phyloP scores from a whole-genome alignment of 495 filamentous ascomycete species.

The Daldinia caldariorum region DNA sequence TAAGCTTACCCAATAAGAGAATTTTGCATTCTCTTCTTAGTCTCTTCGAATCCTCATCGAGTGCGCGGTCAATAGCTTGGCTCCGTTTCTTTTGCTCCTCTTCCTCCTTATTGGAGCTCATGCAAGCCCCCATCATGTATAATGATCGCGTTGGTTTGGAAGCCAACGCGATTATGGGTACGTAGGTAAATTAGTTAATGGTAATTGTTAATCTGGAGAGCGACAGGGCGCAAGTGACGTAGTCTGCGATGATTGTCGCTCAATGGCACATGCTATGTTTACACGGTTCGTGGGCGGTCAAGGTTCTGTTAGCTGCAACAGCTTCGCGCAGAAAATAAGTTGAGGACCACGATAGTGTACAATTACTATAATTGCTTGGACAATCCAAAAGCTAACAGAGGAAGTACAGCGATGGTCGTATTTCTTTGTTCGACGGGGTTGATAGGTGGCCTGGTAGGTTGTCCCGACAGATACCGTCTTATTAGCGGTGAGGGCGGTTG shows the following conservation, averaged over 20 bases:
- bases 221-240: conserved; percentile 2
- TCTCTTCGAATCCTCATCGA: conserved; percentile 91
- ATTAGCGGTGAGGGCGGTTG: not conserved
- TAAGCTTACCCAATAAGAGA: conserved; percentile 80
- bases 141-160: conserved; percentile 12
- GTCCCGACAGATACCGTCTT: not conserved
- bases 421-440: conserved; percentile 28
- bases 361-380: conserved; percentile 4
- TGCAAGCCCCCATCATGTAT: conserved; percentile 85
- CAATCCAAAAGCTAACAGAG: not conserved
- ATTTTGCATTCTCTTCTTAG: conserved; percentile 99
- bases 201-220: not conserved
- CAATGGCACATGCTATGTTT: conserved; percentile 31
- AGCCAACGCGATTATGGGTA: conserved; percentile 15
- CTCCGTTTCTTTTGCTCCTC: conserved; percentile 93
- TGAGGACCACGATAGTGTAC: not conserved
- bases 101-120: conserved; percentile 82
- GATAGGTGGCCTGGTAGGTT: not conserved
- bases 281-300: not conserved
- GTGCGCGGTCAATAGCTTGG: conserved; percentile 87
- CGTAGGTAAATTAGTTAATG: not conserved
- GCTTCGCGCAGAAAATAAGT: not conserved
- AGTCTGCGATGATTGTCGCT: not conserved
- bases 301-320: not conserved
- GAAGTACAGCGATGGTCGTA: not conserved